These are phyloP conservation scores for Aspergillus japonicus DNA, from an alignment of 2,329 filamentous ascomycete species.

Conservation along the genomic window DNA sequence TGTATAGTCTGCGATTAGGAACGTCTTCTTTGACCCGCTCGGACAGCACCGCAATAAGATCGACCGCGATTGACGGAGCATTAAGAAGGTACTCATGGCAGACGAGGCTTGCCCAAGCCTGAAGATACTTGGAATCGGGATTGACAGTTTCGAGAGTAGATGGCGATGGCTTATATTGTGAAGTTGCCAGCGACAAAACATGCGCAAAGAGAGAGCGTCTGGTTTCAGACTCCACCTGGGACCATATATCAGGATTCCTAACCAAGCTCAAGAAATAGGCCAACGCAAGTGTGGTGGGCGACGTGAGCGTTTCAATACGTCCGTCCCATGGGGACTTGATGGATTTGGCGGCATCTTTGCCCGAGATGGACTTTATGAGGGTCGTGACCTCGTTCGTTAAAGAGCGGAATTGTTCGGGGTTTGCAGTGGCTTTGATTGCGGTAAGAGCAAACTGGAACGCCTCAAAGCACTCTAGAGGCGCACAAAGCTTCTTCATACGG, in stretches of 20 bases:
- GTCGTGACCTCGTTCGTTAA: conserved; percentile 27
- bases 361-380: conserved; percentile 25
- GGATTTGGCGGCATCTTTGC: conserved; percentile 26
- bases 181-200: conserved; percentile 32
- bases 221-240: conserved; percentile 28
- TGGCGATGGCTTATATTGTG: conserved; percentile 26
- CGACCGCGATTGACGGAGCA: conserved; percentile 33
- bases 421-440: conserved; percentile 23
- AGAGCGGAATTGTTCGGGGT: conserved; percentile 24
- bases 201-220: conserved; percentile 34
- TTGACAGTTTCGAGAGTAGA: conserved; percentile 28
- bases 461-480: conserved; percentile 39
- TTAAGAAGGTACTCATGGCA: conserved; percentile 42
- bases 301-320: conserved; percentile 35
- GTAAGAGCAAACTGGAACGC: conserved; percentile 36
- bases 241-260: conserved; percentile 31
- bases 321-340: conserved; percentile 39
- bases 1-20: conserved; percentile 28
- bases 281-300: conserved; percentile 30
- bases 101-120: conserved; percentile 39
- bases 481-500: conserved; percentile 22
- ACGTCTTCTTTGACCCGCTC: conserved; percentile 32
- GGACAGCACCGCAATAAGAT: conserved; percentile 35
- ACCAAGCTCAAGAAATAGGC: conserved; percentile 37
- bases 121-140: conserved; percentile 32